Conservation (phyloP, 257 asterid genomes). For the Solanum peruvianum region DNA sequence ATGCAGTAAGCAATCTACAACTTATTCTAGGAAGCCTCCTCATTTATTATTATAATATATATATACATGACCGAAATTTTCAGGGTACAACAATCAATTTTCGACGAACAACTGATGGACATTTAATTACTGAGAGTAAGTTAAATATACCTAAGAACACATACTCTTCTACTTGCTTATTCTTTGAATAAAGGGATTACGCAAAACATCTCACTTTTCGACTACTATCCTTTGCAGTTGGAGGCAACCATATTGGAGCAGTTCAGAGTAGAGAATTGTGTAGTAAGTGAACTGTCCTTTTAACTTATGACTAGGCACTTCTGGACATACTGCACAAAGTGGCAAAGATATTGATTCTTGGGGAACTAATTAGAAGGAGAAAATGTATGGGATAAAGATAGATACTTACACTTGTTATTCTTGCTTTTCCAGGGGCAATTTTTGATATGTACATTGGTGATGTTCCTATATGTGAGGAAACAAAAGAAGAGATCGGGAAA, state of each 20-base stretch:
- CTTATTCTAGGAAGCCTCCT: neutral
- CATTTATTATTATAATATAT: neutral
- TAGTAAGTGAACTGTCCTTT: slow-evolving; percentile 48
- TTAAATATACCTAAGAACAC: neutral
- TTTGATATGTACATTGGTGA: slow-evolving; percentile 96
- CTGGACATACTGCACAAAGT: neutral
- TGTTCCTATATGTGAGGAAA: slow-evolving; percentile 55
- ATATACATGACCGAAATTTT: neutral
- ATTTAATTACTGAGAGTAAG: slow-evolving; percentile 82
- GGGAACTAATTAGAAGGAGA: neutral
- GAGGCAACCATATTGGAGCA: slow-evolving; percentile 67
- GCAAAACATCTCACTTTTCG: neutral
- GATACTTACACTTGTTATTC: neutral
- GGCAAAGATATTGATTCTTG: neutral
- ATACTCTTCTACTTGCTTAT: neutral
- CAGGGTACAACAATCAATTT: slow-evolving; percentile 95
- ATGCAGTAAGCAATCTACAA: slow-evolving; percentile 36
- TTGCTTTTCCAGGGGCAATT: slow-evolving; percentile 63
- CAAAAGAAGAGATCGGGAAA: slow-evolving; percentile 89
- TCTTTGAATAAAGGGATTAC: neutral
- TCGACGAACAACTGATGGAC: slow-evolving; percentile 79
- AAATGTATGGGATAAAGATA: neutral
- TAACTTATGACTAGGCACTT: neutral
- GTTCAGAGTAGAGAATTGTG: slow-evolving; percentile 93
- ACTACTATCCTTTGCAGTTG: slow-evolving; percentile 45